Base-by-base conservation (phyloP, 768 basidiomycete genomes). In the Suillus luteus region DNA sequence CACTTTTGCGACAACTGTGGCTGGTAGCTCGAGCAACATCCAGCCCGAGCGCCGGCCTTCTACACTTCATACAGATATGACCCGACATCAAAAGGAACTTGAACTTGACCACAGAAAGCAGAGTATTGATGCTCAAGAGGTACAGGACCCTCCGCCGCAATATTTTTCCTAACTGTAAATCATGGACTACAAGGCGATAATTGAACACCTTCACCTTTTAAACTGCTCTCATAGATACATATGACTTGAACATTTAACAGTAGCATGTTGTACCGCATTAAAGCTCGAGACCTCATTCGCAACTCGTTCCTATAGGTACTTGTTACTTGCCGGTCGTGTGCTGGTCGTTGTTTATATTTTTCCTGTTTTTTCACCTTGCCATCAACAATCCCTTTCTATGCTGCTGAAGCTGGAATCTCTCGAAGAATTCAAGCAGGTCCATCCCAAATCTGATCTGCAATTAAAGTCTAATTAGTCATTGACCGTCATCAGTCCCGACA, bases 1-100 rank as follows among this genome's bases (percentile, higher is more conserved):
- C 57, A 86, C 77, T 70, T 96, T 96, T 74, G 95, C 94, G 0
- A 94, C 94, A 2, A 93, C 94, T 69, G 96, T 93, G 3, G 87
- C 88, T 3, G 95, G 81, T 3, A 93, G 63, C 9, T 69, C 74
- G 17, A 82, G 64, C 27, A 24, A 27, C 22, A 19, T 40, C 11
- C 57, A 58, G 40, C 57, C 24, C 40, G 40, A 62, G 54, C 43
- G 61, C 38, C 31, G 44, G 17, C 48, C 35, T 11, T 65, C 65
- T 40, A 51, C 57, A 15, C 65, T 65, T 54, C 65, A 65, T 40
- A 37, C 27, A 31, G 62, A 65, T 44, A 31, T 65, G 55, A 31
- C 49, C 37, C 63, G 24, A n/a, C 41, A 65, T 55, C 65, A 65
- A 33, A 65, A 65, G 35, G 38, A 64, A 51, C 55, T 65, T 2